phyloP scores from a whole-genome alignment of 169 alveolate genomes.

The Plasmodium adleri region DNA sequence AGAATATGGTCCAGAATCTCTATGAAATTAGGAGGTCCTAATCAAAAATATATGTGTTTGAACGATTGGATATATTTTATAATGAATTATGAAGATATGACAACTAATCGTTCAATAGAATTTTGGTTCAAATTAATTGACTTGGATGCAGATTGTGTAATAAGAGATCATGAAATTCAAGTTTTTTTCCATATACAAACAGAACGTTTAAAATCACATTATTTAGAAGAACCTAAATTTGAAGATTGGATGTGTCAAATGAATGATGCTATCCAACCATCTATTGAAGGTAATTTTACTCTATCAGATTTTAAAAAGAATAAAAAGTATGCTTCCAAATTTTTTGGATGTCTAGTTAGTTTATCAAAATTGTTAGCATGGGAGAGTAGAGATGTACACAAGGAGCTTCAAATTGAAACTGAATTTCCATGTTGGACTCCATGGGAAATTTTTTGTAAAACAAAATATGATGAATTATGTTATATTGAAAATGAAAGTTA shows the following conservation, averaged over 20 bases:
- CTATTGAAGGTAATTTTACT: conserved; percentile 69
- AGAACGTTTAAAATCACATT: conserved; percentile 74
- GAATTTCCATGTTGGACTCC: conserved; percentile 69
- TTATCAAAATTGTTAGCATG: conserved; percentile 73
- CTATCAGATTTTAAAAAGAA: conserved; percentile 69
- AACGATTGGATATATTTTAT: conserved; percentile 75
- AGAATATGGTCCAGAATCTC: conserved; percentile 70
- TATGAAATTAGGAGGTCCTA: conserved; percentile 70
- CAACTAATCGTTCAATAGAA: conserved; percentile 57
- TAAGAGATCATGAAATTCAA: conserved; percentile 75
- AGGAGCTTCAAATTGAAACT: conserved; percentile 73
- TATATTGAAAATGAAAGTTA: conserved; percentile 69
- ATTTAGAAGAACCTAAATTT: conserved; percentile 77
- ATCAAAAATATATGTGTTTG: conserved; percentile 72
- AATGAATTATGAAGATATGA: conserved; percentile 76
- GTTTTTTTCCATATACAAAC: conserved; percentile 73
- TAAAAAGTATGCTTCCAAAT: conserved; percentile 69
- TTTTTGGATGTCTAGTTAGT: conserved; percentile 74
- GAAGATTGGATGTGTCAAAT: conserved; percentile 77
- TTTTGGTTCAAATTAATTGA: conserved; percentile 75
- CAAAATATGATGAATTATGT: conserved; percentile 69
- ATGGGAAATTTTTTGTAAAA: conserved; percentile 73
- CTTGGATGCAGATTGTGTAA: conserved; percentile 72
- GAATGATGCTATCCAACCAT: conserved; percentile 77
- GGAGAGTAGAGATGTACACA: conserved; percentile 76